Evolutionary conservation across 768 basidiomycete species (phyloP).

Genomic region (Boletus sp.): DNA sequence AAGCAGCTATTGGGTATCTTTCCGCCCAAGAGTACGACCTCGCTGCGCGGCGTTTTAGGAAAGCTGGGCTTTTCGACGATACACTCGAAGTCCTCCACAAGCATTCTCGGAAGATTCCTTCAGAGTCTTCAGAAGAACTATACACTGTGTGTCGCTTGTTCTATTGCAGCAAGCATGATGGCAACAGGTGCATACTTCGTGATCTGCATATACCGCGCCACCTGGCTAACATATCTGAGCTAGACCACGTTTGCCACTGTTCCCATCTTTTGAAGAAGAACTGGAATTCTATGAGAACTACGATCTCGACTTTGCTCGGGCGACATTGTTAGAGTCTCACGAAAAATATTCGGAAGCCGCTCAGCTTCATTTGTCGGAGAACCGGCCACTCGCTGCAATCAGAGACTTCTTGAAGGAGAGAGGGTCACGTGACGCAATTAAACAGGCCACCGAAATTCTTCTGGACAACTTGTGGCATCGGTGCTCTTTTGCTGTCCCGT

Average conservation of each 20-base stretch:
- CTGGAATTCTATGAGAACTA: constrained; percentile 56
- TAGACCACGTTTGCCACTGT: constrained; percentile 49
- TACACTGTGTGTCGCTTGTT: constrained; percentile 42
- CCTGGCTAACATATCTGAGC: constrained; percentile 1
- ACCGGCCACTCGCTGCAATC: constrained; percentile 46
- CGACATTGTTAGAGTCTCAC: constrained; percentile 40
- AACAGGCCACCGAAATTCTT: constrained; percentile 37
- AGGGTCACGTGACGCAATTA: constrained; percentile 24
- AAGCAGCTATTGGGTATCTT: constrained; percentile 45
- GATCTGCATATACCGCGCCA: background rate
- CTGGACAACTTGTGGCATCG: constrained; percentile 45
- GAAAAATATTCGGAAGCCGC: constrained; percentile 49
- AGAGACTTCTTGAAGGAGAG: constrained; percentile 39
- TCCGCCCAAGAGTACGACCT: constrained; percentile 40
- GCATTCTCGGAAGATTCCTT: constrained; percentile 32
- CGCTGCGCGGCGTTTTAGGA: constrained; percentile 48
- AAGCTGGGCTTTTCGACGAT: constrained; percentile 49
- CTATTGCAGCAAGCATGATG: constrained; percentile 36
- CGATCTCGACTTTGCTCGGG: constrained; percentile 48
- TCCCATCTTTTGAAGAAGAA: constrained; percentile 48
- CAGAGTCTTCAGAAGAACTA: constrained; percentile 35
- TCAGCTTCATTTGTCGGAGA: constrained; percentile 46
- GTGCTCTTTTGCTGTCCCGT: constrained; percentile 38
- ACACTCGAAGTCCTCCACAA: constrained; percentile 44
- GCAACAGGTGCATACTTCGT: constrained; percentile 15